Evolutionary conservation across 352 stramenopile genomes (phyloP).

Genomic region (Globisporangium recalcitrans): DNA sequence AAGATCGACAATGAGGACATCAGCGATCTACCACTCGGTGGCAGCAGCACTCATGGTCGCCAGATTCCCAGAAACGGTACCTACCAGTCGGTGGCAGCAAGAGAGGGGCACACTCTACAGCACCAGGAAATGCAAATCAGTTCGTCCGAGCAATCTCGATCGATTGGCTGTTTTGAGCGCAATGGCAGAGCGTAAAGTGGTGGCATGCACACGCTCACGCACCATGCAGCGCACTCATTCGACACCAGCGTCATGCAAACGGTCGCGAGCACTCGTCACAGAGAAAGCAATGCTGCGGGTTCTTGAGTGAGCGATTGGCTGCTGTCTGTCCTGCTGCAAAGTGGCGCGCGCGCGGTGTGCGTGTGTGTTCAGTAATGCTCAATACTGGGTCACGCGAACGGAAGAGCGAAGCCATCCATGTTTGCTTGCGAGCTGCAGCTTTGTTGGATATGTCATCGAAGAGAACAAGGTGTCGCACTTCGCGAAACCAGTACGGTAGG

Average conservation of each 20-base stretch:
- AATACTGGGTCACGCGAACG: background rate
- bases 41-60: background rate
- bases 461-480: background rate
- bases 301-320: too few relatives aligned
- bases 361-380: too few relatives aligned
- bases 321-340: background rate
- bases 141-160: background rate
- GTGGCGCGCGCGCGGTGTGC: too few relatives aligned
- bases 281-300: too few relatives aligned
- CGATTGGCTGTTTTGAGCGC: background rate
- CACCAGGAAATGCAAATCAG: slow-evolving; percentile 3
- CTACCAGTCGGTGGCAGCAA: background rate
- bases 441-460: background rate
- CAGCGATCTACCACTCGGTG: background rate
- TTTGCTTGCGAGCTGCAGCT: background rate
- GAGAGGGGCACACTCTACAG: background rate
- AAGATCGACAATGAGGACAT: background rate
- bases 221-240: too few relatives aligned
- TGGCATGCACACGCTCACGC: too few relatives aligned
- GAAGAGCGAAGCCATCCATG: background rate
- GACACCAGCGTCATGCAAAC: too few relatives aligned
- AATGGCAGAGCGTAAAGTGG: too few relatives aligned
- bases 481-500: background rate
- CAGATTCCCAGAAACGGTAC: slow-evolving; percentile 5
- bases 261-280: too few relatives aligned